Evolutionary conservation across 441 rosid species (phyloP).

Genomic region (Isatis lusitanica): DNA sequence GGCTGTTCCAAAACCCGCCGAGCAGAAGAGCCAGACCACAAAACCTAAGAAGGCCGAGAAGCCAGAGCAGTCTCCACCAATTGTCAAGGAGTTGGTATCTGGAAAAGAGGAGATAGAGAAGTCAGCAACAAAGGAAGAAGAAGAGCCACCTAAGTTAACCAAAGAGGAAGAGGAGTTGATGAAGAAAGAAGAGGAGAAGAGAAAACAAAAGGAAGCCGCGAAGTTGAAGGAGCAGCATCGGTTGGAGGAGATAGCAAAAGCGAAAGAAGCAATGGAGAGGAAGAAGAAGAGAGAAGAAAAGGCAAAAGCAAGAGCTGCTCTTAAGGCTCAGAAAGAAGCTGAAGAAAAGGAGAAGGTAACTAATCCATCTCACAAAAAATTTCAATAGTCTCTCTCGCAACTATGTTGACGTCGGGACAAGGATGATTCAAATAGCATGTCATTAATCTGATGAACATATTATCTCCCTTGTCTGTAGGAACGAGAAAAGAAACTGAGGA

Average conservation of each 20-base stretch:
- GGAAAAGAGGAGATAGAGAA: slow-evolving; percentile 46
- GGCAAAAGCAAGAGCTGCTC: slow-evolving; percentile 71
- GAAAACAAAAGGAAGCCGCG: slow-evolving; percentile 67
- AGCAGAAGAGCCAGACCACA: slow-evolving; percentile 45
- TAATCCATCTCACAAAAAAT: background rate
- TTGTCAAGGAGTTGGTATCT: slow-evolving; percentile 36
- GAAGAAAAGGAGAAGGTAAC: slow-evolving; percentile 77
- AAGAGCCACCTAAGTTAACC: slow-evolving; percentile 49
- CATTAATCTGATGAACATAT: slow-evolving; percentile 11
- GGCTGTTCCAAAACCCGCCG: slow-evolving; percentile 35
- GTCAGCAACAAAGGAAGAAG: slow-evolving; percentile 37
- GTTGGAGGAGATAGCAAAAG: slow-evolving; percentile 75
- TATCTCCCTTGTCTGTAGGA: slow-evolving; percentile 51
- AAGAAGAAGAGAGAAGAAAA: slow-evolving; percentile 71
- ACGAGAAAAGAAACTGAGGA: slow-evolving; percentile 72
- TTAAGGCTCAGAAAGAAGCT: slow-evolving; percentile 75
- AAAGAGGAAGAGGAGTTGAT: slow-evolving; percentile 72
- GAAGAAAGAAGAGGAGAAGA: slow-evolving; percentile 68
- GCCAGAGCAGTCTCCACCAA: slow-evolving; percentile 37
- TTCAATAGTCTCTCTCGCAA: background rate
- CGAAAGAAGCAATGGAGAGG: slow-evolving; percentile 80
- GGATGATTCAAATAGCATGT: background rate
- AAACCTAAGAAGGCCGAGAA: slow-evolving; percentile 48
- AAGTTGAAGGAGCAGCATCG: slow-evolving; percentile 63
- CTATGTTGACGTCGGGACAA: slow-evolving; percentile 7